Percentiles rank a stretch among this genome's conserved stretches.
Conservation (phyloP, 140 eudicot genomes). For the Oenanthe javanica region DNA sequence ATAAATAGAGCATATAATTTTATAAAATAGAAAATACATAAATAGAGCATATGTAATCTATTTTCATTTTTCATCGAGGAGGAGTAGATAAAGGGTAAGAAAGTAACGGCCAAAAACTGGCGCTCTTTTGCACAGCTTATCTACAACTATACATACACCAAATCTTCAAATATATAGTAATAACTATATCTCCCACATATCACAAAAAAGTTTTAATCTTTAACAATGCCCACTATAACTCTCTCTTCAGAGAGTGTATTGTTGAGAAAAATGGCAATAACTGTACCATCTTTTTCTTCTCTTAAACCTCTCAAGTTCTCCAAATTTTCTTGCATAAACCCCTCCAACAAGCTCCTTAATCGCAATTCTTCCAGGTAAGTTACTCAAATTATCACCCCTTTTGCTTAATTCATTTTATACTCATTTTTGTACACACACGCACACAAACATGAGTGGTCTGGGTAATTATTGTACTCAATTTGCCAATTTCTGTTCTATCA, state of each 20-base stretch:
- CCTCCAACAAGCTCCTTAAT: conserved; percentile 13
- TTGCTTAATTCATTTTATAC: neutral
- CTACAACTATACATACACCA: conserved; percentile 9
- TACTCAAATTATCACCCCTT: neutral
- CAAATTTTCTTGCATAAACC: conserved; percentile 10
- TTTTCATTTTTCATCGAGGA: neutral
- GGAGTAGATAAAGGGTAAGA: conserved; percentile 18
- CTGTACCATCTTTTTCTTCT: conserved; percentile 14
- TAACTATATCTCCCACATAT: neutral
- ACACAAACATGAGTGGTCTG: neutral
- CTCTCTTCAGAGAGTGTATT: neutral
- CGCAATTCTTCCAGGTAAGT: conserved; percentile 23
- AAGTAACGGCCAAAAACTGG: conserved; percentile 46
- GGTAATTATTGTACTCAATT: neutral
- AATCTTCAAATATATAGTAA: neutral
- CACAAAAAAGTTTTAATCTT: conserved; percentile 18
- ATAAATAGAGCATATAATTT: too few species aligned
- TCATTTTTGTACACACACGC: too few species aligned
- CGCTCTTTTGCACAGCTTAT: conserved; percentile 34
- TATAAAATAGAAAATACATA: too few species aligned
- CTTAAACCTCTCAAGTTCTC: conserved; percentile 18
- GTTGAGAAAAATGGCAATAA: conserved; percentile 12
- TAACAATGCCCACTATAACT: conserved; percentile 25
- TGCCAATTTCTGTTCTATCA: neutral
- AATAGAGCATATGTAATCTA: too few species aligned